These are phyloP conservation scores for Pilatotrama ljubarskyi DNA, from an alignment of 768 basidiomycete species.

Conservation along the genomic window DNA sequence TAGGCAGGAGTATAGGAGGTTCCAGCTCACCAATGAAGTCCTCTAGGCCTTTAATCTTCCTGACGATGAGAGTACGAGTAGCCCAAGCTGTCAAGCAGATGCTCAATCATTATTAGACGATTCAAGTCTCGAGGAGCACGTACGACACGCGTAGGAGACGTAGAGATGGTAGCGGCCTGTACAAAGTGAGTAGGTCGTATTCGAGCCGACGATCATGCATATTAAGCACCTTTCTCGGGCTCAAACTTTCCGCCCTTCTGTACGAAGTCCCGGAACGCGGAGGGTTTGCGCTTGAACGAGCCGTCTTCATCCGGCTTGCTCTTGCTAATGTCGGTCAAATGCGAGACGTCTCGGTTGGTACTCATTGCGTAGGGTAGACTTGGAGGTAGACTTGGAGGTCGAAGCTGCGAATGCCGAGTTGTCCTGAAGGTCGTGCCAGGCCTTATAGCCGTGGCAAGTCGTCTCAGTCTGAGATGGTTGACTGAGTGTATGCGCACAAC, in stretches of 20 bases:
- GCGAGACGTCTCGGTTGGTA: slow-evolving; percentile 30
- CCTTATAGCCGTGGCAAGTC: background rate
- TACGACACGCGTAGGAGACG: slow-evolving; percentile 85
- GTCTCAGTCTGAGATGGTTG: slow-evolving; percentile 7
- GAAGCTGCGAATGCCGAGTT: background rate
- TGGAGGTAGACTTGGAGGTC: background rate
- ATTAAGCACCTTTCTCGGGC: slow-evolving; percentile 69
- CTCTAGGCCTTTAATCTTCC: slow-evolving; percentile 92
- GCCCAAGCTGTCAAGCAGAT: slow-evolving; percentile 72
- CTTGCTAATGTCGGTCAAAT: slow-evolving; percentile 53
- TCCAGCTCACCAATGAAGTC: slow-evolving; percentile 69
- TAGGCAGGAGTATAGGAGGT: background rate
- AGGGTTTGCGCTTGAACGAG: slow-evolving; percentile 59
- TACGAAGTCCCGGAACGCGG: slow-evolving; percentile 57
- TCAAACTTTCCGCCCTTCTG: slow-evolving; percentile 59
- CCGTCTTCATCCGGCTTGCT: slow-evolving; percentile 60
- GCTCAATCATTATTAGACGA: background rate
- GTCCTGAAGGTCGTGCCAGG: background rate
- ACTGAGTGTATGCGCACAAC: background rate
- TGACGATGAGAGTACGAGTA: slow-evolving; percentile 81
- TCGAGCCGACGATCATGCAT: too few relatives aligned
- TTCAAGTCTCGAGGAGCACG: slow-evolving; percentile 24
- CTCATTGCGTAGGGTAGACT: background rate
- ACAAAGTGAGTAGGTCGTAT: background rate
- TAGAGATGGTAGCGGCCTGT: slow-evolving; percentile 90